Evolutionary conservation across 2,329 filamentous ascomycete genomes (phyloP).

Genomic region (Diaporthe sp.): DNA sequence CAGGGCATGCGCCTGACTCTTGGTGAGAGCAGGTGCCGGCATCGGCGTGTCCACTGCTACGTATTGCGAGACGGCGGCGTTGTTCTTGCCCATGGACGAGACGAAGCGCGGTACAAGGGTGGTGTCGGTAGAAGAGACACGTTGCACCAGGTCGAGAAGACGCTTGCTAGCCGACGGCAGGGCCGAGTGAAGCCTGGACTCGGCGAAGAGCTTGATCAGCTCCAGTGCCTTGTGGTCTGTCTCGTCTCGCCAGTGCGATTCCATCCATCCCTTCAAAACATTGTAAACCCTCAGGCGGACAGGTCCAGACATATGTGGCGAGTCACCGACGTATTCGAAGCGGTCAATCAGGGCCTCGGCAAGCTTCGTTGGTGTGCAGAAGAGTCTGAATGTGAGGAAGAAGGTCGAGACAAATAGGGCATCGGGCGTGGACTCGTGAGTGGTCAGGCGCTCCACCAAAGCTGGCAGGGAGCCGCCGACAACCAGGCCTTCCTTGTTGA

Average conservation of each 20-base stretch:
- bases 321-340: conserved; percentile 91
- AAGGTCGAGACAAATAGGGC: conserved; percentile 94
- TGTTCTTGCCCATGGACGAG: conserved; percentile 91
- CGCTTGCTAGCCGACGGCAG: conserved; percentile 85
- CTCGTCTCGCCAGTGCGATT: conserved; percentile 92
- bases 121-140: conserved; percentile 77
- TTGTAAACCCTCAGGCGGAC: conserved; percentile 95
- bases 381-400: conserved; percentile 95
- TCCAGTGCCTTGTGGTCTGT: conserved; percentile 83
- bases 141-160: conserved; percentile 83
- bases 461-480: conserved; percentile 91
- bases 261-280: conserved; percentile 96
- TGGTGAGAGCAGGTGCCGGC: conserved; percentile 78
- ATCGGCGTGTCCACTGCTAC: conserved; percentile 79
- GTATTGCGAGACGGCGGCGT: conserved; percentile 79
- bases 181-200: conserved; percentile 75
- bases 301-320: conserved; percentile 79
- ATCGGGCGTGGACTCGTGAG: conserved; percentile 93
- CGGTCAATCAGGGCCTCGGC: conserved; percentile 88
- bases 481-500: conserved; percentile 96
- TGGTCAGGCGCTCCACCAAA: conserved; percentile 93
- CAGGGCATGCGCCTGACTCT: conserved; percentile 81
- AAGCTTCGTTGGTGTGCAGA: conserved; percentile 85
- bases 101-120: conserved; percentile 86
- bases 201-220: conserved; percentile 85